Base-by-base conservation (phyloP, 192 early-diverging fungal species). In the Rhizoclosmatium globosum region DNA sequence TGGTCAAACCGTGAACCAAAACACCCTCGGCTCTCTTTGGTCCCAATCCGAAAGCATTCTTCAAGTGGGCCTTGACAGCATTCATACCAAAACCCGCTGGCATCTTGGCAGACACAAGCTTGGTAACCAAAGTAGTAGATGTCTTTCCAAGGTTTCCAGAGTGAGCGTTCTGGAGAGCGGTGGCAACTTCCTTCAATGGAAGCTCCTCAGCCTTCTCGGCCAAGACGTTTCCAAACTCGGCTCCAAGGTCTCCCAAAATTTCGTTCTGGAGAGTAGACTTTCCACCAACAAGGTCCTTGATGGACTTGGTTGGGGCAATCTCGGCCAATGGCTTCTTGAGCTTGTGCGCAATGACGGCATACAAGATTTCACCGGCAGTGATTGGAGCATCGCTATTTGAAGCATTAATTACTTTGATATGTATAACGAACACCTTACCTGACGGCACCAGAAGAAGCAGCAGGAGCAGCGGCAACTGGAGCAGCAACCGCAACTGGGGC, bases 181-280 rank as follows among this genome's bases (percentile, higher is more conserved):
- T 84, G 42, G 91, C 90, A 38, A 98, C 91, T 80, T 98, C 97
- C 59, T 86, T 85, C 48, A 98, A 85, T 13, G 95, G 94, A 42
- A 92, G 87, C 83, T 98, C 97, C 78, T 98, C 97, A 71, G 95
- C 89, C 85, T 96, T 96, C 70, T 98, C 97, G 44, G 95, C 93
- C 31, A 88, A 78, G 53, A 94, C 85, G 66, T 87, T 89, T 61
- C 90, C 91, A 85, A 97, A 96, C 85, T 98, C 97, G 79, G 95
- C 95, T 71, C 93, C 94, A 48, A 98, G 82, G 81, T 98, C 97
- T 82, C 97, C 97, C 70, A 97, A 86, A 47, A 98, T 95, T 79
- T 98, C 97, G 87, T 98, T 98, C 81, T 98, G 96, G 44, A 98
- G 88, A 39, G 97, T 98, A 15, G 94, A 95, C 84, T 98, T 98